A percentile compares a stretch with the other conserved stretches of the same genome.
phyloP scores from a whole-genome alignment of 2,329 filamentous ascomycete species.

The Clarireedia paspali region DNA sequence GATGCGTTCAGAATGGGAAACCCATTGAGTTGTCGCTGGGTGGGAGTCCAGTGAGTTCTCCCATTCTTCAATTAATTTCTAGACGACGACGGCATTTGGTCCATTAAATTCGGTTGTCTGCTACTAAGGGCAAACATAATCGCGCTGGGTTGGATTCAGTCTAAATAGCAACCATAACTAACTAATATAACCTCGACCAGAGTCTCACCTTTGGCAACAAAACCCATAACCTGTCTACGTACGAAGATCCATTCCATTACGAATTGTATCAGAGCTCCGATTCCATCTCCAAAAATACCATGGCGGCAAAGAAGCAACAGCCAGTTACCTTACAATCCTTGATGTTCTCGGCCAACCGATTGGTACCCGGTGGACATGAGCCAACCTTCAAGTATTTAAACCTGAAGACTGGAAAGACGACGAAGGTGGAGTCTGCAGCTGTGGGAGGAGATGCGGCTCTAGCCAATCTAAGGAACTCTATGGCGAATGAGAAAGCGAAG shows the following conservation, averaged over 20 bases:
- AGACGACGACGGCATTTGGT: not conserved
- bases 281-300: constrained; percentile 9
- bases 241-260: constrained; percentile 40
- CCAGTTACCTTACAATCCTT: too few species aligned
- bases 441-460: constrained; percentile 43
- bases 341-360: constrained; percentile 5
- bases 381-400: not conserved
- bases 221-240: constrained; percentile 23
- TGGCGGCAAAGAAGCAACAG: not conserved
- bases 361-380: not conserved
- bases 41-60: constrained; percentile 47
- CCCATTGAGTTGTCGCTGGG: constrained; percentile 51
- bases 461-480: constrained; percentile 40
- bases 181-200: constrained; percentile 6
- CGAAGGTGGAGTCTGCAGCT: constrained; percentile 25
- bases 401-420: constrained; percentile 1
- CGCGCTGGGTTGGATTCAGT: constrained; percentile 12
- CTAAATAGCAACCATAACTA: not conserved
- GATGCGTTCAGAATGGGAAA: constrained; percentile 48
- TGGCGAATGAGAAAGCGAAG: constrained; percentile 37
- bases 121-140: not conserved
- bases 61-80: constrained; percentile 5
- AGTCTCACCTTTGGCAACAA: constrained; percentile 8
- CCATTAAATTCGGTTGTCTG: not conserved
- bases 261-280: constrained; percentile 44